Evolutionary conservation across 306 rosid genomes (phyloP).

Genomic region (Cucurbita argyrosperma): DNA sequence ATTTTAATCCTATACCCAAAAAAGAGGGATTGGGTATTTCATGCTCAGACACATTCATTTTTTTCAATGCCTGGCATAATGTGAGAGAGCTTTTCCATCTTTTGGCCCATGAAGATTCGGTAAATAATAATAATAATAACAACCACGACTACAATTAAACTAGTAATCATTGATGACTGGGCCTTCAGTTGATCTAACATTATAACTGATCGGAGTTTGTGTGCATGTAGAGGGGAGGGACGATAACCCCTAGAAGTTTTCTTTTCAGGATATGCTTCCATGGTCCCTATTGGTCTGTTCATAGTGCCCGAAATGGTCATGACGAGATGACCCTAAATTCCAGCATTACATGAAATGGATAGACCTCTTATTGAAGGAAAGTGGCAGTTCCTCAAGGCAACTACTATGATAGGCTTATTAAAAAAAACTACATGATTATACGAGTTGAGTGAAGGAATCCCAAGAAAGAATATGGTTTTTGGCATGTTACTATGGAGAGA

Average conservation of each 20-base stretch:
- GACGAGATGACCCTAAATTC: slow-evolving; percentile 31
- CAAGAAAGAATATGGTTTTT: slow-evolving; percentile 63
- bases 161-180: background rate
- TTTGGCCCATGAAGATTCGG: background rate
- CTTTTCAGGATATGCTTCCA: slow-evolving; percentile 10
- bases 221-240: background rate
- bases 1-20: background rate
- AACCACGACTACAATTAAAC: background rate
- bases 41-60: background rate
- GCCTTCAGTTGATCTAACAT: no score
- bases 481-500: slow-evolving; percentile 77
- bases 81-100: background rate
- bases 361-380: slow-evolving; percentile 6
- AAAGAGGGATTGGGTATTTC: background rate
- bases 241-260: slow-evolving; percentile 41
- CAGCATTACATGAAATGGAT: slow-evolving; percentile 12
- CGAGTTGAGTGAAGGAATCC: slow-evolving; percentile 56
- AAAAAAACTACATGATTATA: slow-evolving; percentile 18
- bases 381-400: slow-evolving; percentile 6
- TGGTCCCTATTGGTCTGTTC: slow-evolving; percentile 2
- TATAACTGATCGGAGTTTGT: background rate
- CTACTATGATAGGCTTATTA: slow-evolving; percentile 21
- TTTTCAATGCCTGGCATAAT: background rate
- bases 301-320: slow-evolving; percentile 20
- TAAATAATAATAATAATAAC: background rate